Percentiles rank a stretch among this genome's conserved stretches.
Evolutionary conservation across 805 yeast species (phyloP).

Genomic region (Candida methanosorbosa): DNA sequence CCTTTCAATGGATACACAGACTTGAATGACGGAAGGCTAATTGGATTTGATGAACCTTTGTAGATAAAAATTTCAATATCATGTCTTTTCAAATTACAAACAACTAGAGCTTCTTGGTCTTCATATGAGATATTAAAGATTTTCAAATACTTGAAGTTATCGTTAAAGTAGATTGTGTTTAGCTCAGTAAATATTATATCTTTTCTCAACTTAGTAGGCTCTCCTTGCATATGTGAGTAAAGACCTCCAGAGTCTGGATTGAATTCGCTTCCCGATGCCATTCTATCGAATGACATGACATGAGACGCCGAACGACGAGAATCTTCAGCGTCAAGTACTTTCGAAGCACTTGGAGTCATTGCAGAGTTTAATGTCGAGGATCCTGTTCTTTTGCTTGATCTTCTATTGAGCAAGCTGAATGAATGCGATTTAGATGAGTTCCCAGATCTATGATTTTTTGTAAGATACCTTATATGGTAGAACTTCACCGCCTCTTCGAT

Average conservation of each 20-base stretch:
- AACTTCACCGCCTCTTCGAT: slow-evolving; percentile 36
- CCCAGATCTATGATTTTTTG: slow-evolving; percentile 8
- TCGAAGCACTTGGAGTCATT: slow-evolving; percentile 16
- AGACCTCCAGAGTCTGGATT: slow-evolving; percentile 17
- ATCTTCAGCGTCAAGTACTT: slow-evolving; percentile 1
- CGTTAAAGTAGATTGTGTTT: slow-evolving; percentile 30
- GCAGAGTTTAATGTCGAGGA: slow-evolving; percentile 12
- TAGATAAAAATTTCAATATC: slow-evolving; percentile 45
- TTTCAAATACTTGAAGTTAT: slow-evolving; percentile 23
- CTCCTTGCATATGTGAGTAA: slow-evolving; percentile 18
- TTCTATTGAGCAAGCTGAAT: slow-evolving; percentile 10
- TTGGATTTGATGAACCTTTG: slow-evolving; percentile 24
- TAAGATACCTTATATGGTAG: slow-evolving; percentile 46
- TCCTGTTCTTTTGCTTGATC: slow-evolving; percentile 15
- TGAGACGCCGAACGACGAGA: slow-evolving; percentile 31
- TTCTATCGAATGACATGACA: slow-evolving; percentile 32
- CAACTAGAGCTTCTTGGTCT: slow-evolving; percentile 53
- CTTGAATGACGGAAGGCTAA: slow-evolving; percentile 15
- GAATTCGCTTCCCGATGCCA: slow-evolving; percentile 31
- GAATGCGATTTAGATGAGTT: no score
- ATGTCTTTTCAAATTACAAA: slow-evolving; percentile 34
- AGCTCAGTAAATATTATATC: slow-evolving; percentile 66
- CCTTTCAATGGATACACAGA: slow-evolving; percentile 15
- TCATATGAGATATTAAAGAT: slow-evolving; percentile 32
- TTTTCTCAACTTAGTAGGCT: slow-evolving; percentile 35